These are phyloP conservation scores for Sphaerulina populicola DNA, from an alignment of 2,329 filamentous ascomycete genomes.

Conservation along the genomic window DNA sequence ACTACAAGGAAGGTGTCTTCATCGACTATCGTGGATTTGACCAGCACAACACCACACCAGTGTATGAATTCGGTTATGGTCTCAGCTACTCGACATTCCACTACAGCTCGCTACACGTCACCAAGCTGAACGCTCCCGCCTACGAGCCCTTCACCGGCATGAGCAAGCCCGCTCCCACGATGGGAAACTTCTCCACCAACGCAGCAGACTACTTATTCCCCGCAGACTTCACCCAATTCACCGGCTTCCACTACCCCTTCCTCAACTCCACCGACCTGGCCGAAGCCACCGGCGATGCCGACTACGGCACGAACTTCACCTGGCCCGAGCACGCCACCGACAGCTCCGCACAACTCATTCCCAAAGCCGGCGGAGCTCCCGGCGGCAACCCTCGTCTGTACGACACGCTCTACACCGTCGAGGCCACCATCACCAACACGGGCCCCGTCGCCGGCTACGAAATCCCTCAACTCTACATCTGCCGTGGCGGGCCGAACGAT, in stretches of 20 bases:
- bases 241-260: constrained; percentile 59
- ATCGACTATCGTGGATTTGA: constrained; percentile 62
- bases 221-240: constrained; percentile 44
- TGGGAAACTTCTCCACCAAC: constrained; percentile 56
- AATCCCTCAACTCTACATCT: constrained; percentile 46
- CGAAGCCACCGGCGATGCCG: constrained; percentile 48
- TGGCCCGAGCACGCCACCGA: constrained; percentile 53
- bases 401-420: constrained; percentile 59
- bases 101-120: constrained; percentile 53
- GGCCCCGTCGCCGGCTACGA: constrained; percentile 44
- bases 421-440: constrained; percentile 54
- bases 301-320: constrained; percentile 54
- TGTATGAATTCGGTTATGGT: constrained; percentile 42
- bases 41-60: constrained; percentile 34
- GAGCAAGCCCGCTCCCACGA: constrained; percentile 53
- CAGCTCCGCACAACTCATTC: constrained; percentile 48
- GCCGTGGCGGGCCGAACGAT: constrained; percentile 46
- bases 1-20: constrained; percentile 53
- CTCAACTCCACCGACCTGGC: constrained; percentile 53
- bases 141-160: constrained; percentile 54
- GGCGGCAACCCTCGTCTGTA: constrained; percentile 56
- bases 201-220: constrained; percentile 52
- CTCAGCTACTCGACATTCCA: constrained; percentile 71
- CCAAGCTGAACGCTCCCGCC: constrained; percentile 34
- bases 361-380: constrained; percentile 55